Conservation (phyloP, 768 basidiomycete genomes). For the Kwoniella europaea region DNA sequence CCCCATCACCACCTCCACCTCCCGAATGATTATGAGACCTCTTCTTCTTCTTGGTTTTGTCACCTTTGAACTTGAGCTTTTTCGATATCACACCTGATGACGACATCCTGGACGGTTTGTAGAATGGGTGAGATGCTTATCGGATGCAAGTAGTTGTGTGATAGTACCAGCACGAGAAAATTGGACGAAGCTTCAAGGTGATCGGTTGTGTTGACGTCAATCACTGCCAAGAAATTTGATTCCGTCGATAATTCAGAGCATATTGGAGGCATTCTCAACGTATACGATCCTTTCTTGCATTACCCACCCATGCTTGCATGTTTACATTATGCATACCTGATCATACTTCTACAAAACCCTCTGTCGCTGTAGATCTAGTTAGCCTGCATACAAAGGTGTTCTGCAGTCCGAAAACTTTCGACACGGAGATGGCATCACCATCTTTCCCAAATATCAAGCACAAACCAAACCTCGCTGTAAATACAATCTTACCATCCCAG, state of each 20-base stretch:
- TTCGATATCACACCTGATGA: conserved; percentile 45
- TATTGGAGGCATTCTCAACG: neutral
- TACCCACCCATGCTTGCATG: neutral
- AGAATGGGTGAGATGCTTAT: neutral
- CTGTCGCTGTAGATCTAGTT: neutral
- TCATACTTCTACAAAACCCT: no score
- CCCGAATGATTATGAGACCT: conserved; percentile 48
- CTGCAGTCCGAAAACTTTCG: neutral
- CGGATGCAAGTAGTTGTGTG: no score
- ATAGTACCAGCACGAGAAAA: no score
- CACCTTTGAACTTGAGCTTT: conserved; percentile 58
- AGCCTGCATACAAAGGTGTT: neutral
- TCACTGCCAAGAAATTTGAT: neutral
- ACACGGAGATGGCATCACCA: conserved; percentile 8
- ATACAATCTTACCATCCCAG: conserved; percentile 27
- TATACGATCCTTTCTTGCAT: neutral
- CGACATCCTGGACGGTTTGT: neutral
- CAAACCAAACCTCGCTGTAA: neutral
- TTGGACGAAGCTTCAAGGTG: no score
- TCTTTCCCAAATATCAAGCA: conserved; percentile 19
- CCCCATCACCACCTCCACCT: conserved; percentile 27
- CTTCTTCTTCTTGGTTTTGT: conserved; percentile 58
- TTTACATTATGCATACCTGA: neutral
- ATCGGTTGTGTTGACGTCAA: conserved; percentile 7
- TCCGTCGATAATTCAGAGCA: neutral